Conservation (phyloP, 129 eudicot species). For the Flaveria trinervia region DNA sequence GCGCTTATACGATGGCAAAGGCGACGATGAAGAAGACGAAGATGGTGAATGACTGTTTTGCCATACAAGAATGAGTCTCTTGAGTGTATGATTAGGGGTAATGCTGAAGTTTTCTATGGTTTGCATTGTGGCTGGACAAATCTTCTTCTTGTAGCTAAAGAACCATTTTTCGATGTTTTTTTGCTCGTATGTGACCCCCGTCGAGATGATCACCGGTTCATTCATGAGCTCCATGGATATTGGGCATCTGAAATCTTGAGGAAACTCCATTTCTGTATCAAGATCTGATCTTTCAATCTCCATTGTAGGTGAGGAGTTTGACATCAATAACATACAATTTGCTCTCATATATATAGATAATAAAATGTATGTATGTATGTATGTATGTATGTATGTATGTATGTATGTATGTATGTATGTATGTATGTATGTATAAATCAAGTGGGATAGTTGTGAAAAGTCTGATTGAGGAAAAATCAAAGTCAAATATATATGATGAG, state of each 20-base stretch:
- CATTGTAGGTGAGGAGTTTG: slow-evolving; percentile 37
- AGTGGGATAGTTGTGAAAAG: slow-evolving; percentile 29
- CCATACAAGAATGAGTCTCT: slow-evolving; percentile 69
- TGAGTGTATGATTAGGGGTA: slow-evolving; percentile 82
- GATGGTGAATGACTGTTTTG: slow-evolving; percentile 27
- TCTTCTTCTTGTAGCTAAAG: slow-evolving; percentile 57
- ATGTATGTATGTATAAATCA: not conserved
- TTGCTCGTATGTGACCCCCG: slow-evolving; percentile 76
- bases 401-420: no score
- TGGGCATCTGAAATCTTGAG: slow-evolving; percentile 80
- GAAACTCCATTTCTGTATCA: slow-evolving; percentile 53
- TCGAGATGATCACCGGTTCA: slow-evolving; percentile 79
- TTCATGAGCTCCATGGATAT: slow-evolving; percentile 90
- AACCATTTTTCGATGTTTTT: slow-evolving; percentile 77
- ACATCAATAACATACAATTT: slow-evolving; percentile 9
- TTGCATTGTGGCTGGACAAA: slow-evolving; percentile 91
- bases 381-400: no score
- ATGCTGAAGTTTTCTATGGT: slow-evolving; percentile 40
- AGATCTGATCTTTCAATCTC: slow-evolving; percentile 37
- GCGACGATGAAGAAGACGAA: slow-evolving; percentile 23
- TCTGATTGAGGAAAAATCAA: slow-evolving; percentile 40
- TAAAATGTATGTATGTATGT: not conserved
- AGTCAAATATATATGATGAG: slow-evolving; percentile 43
- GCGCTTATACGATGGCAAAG: slow-evolving; percentile 37
- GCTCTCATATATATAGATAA: slow-evolving; percentile 3